Conservation (phyloP, 2,329 filamentous ascomycete species). For the Nemania bipapillata region DNA sequence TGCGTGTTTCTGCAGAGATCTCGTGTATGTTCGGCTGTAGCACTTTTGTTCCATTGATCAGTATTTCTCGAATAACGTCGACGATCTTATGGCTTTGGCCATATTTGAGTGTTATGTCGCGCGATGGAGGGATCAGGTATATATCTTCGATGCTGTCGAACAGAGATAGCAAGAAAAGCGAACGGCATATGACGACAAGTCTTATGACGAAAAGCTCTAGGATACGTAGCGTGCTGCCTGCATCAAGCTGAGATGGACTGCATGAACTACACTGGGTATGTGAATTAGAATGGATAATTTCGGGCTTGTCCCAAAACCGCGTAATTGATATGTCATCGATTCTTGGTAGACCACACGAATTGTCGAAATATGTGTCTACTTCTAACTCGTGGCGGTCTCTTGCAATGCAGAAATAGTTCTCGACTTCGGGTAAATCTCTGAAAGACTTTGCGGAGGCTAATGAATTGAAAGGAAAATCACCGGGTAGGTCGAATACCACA, state of each 20-base stretch:
- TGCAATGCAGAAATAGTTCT: not conserved
- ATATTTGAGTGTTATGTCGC: not conserved
- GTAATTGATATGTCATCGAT: too few species aligned
- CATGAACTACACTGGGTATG: not conserved
- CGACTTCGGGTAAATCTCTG: slow-evolving; percentile 2
- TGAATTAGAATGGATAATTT: not conserved
- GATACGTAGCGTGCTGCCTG: not conserved
- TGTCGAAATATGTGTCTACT: not conserved
- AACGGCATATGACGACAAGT: not conserved
- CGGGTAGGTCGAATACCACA: not conserved
- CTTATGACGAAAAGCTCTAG: not conserved
- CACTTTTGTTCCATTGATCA: not conserved
- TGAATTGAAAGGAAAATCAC: slow-evolving; percentile 10
- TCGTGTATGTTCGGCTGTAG: not conserved
- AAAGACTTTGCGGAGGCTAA: slow-evolving; percentile 10
- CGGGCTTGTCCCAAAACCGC: not conserved
- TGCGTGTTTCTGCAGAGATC: not conserved
- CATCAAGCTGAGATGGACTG: not conserved
- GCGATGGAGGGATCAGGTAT: too few species aligned
- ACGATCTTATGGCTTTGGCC: not conserved
- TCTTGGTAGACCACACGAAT: not conserved
- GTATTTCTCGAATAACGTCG: not conserved
- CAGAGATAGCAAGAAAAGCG: slow-evolving; percentile 3
- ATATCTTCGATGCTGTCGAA: not conserved
- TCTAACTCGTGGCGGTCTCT: too few species aligned